Evolutionary conservation across 1,284 basidiomycete species (phyloP), one percentile per base, ranked within the genome.

Genomic region (Cryptococcus sp.): DNA sequence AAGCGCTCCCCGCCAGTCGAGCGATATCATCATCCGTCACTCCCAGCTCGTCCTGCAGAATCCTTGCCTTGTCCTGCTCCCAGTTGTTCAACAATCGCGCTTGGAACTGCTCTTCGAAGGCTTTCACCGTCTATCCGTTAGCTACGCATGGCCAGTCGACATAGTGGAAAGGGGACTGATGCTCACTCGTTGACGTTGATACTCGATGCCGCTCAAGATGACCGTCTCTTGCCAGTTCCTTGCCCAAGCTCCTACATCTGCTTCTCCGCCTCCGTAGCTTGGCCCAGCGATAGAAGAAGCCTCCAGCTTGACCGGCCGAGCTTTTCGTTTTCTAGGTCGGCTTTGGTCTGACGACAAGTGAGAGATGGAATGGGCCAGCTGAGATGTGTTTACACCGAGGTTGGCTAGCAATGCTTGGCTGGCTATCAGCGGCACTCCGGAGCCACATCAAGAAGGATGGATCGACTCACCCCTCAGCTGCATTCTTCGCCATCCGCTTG

Each of bases 211-310:
- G 40, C 60, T 61, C 7, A 71, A 58, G 22, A 71, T 71, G 22
- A 69, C 61, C 65, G 66, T 71, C 58, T 71, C 69, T 52, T 71
- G 69, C 66, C 65, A 69, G 49, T 71, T 71, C 43, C 69, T 57
- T 0, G 66, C 66, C 69, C 69, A 71, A 1, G 65, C 57, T 10
- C 57, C 59, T 10, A 71, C 61, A 48, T 71, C 69, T 10, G 52
- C 59, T 35, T 68, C 66, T 11, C 57, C 56, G 6, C 59, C 49
- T 19, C 54, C 60, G 43, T 66, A 68, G 6, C 55, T 40, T 5
- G 59, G 58, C 24, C 63, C 61, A 9, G 62, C 54, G 49, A 60
- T 63, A 5, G 55, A 57, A 18, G 59, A 47, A 9, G 58, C 56
- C 24, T 43, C 43, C 23, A 5, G 25, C 26, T 10, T 42, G 26